Evolutionary conservation across 805 yeast species (phyloP), one percentile per base, ranked within the genome.

Genomic region (Candida coleopterorum): DNA sequence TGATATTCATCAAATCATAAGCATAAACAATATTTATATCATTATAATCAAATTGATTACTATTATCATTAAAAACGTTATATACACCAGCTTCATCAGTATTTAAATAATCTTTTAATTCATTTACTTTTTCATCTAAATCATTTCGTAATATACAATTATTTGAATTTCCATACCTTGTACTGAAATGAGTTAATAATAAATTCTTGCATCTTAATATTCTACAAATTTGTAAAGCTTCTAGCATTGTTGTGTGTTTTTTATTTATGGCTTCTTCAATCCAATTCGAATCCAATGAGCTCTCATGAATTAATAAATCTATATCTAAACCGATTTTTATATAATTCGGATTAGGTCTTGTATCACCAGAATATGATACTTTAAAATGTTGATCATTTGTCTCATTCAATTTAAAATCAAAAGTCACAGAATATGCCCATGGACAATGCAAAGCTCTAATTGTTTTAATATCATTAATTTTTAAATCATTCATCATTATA

Each of bases 291-390:
- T 86, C 96, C 43, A 93, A 72, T 0, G 98, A 86, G 0, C 97
- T 89, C 56, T 93, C 99, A 57, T 93, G 99, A 33, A 93, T 79
- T 40, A 93, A 68, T 33, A 93, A 56, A 52, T 87, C 90, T 18
- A 86, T 75, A 9, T 65, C 56, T 15, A 52, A 41, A 2, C 96
- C 97, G 36, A 85, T 73, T 2, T 62, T 68, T 0, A 82, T 75
- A 58, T 88, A 88, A 33, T 55, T 60, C 3, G 62, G 51, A 44
- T 78, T 80, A 0, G 98, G 98, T 49, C 97, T 75, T 0, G 97
- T 86, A 54, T 93, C 99, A 9, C 98, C 98, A 2, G 96, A 87
- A 55, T 85, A 93, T 1, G 96, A 81, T 1, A 89, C 67, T 47
- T 76, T 82, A 64, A 87, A 87, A 0, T 51, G 41, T 12, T 56